Evolutionary conservation across 2,329 filamentous ascomycete genomes (phyloP), one percentile per base, ranked within the genome.

Genomic region (Aspergillus sp.): DNA sequence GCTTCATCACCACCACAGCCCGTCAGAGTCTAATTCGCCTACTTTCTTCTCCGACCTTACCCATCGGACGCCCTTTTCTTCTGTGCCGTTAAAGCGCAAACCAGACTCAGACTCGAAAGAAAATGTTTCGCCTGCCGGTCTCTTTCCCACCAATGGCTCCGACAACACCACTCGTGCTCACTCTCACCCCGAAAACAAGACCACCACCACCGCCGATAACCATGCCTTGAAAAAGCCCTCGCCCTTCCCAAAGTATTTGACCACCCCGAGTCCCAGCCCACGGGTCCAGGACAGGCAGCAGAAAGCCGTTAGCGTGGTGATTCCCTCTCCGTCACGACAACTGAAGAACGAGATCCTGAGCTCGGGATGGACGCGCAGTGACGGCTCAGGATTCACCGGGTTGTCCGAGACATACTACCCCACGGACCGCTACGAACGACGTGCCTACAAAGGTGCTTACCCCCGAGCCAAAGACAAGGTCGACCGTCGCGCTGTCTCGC

Each of bases 341-440:
- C 50, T 56, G 6, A 48, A 44, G 29, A 43, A 43, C 12, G 49
- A 57, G 33, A 49, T 59, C 10, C 46, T 48, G 7, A 41, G 46
- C 35, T 48, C 54, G 0, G 29, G 48, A 1, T 49, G 48, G 42
- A 44, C 45, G 19, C 42, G 12, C 33, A 9, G 30, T 19, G 10
- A 33, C 9, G 40, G 32, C 7, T 8, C 41, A 6, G 19, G 50
- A 33, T 30, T 48, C 0, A 55, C 48, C 2, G 61, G 54, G 0
- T 38, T 63, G 2, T 59, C 54, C 0, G 34, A 56, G 5, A 36
- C 41, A 10, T 57, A 52, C 32, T 64, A 58, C 34, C 61, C 61
- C 0, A 56, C 46, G 3, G 52, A 61, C 45, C 54, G 49, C 0
- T 39, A 53, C 9, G 54, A 57, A 10, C 55, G 43, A 9, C 51